Conservation (phyloP, 2,329 filamentous ascomycete genomes). For the Cercospora zeina region DNA sequence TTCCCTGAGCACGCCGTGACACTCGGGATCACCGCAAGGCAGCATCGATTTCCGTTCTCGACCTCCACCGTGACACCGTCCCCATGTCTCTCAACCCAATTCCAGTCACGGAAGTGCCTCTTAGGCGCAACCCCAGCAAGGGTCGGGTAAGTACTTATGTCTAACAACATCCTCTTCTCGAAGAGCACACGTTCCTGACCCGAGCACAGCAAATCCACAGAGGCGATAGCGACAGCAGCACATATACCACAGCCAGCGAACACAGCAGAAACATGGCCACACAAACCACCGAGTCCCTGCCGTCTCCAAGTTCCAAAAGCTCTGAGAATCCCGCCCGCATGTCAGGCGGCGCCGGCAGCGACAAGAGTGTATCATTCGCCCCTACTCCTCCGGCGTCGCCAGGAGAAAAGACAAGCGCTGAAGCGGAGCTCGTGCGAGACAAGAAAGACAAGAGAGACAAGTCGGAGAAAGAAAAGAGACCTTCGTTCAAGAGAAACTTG, state of each 20-base stretch:
- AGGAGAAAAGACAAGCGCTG: not conserved
- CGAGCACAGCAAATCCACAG: constrained; percentile 32
- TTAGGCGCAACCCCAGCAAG: constrained; percentile 10
- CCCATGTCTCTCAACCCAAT: constrained; percentile 15
- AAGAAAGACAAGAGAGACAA: constrained; percentile 15
- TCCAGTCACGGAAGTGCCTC: constrained; percentile 10
- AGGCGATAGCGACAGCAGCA: constrained; percentile 18
- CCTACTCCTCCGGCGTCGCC: not conserved
- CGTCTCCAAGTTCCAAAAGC: not conserved
- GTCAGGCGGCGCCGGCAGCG: constrained; percentile 7
- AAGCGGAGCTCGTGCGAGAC: constrained; percentile 10
- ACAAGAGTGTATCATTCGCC: constrained; percentile 11
- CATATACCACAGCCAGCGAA: constrained; percentile 9
- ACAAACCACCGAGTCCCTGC: constrained; percentile 5
- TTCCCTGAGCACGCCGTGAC: not conserved
- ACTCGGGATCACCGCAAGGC: constrained; percentile 4
- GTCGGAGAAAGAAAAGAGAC: constrained; percentile 12
- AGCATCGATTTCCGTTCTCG: not conserved
- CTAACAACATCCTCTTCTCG: not conserved
- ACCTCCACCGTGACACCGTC: too few relatives aligned
- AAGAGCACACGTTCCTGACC: not conserved
- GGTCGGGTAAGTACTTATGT: not conserved
- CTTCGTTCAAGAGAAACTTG: constrained; percentile 20
- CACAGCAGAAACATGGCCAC: constrained; percentile 17
- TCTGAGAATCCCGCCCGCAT: not conserved